A percentile compares a stretch with the other conserved stretches of the same genome.
Evolutionary conservation across 257 asterid genomes (phyloP).

Genomic region (Plantago elongata): DNA sequence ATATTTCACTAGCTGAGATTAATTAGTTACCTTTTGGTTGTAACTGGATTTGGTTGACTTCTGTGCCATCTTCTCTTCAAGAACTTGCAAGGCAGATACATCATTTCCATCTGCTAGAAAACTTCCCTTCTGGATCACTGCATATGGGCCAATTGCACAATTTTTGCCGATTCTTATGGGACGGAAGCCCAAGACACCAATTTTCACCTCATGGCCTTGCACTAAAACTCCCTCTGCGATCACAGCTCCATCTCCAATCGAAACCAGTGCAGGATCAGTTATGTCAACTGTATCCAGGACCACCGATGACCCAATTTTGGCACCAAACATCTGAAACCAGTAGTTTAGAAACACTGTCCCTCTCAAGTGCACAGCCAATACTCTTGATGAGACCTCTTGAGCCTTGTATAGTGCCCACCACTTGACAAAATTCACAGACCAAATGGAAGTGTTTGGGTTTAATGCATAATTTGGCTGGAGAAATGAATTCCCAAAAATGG

Average conservation of each 20-base stretch:
- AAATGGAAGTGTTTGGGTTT: constrained; percentile 45
- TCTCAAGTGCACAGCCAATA: constrained; percentile 61
- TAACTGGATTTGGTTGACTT: constrained; percentile 31
- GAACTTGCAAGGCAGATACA: constrained; percentile 51
- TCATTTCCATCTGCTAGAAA: constrained; percentile 44
- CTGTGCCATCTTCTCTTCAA: constrained; percentile 28
- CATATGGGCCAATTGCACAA: constrained; percentile 56
- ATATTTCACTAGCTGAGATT: neutral
- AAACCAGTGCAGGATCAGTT: constrained; percentile 66
- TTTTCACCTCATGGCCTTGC: constrained; percentile 65
- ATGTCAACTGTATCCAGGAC: constrained; percentile 57
- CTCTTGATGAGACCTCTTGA: constrained; percentile 62
- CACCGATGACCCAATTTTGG: constrained; percentile 64
- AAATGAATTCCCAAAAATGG: constrained; percentile 59
- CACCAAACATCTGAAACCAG: constrained; percentile 69
- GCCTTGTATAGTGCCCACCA: constrained; percentile 86
- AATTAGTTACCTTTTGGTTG: constrained; percentile 33
- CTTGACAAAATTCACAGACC: constrained; percentile 57
- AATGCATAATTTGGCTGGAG: constrained; percentile 68
- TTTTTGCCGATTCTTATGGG: constrained; percentile 56
- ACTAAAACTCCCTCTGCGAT: constrained; percentile 68
- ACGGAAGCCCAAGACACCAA: constrained; percentile 48
- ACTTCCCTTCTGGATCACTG: constrained; percentile 63
- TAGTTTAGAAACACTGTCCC: constrained; percentile 62
- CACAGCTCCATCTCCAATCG: constrained; percentile 54